Conservation (phyloP, 257 asterid genomes). For the Ballota nigra region DNA sequence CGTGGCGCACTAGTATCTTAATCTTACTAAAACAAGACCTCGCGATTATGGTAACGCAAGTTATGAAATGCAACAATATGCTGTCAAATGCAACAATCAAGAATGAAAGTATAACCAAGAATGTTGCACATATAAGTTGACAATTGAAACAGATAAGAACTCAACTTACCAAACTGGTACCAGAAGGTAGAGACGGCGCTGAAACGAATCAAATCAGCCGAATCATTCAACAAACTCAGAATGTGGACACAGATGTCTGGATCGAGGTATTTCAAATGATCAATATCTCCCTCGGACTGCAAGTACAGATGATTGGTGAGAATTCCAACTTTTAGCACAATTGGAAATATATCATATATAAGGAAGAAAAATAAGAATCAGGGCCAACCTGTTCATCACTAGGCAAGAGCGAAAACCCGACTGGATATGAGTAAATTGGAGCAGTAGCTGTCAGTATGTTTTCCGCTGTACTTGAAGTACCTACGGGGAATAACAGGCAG, state of each 20-base stretch:
- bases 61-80: background rate
- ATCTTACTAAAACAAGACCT: too few species aligned
- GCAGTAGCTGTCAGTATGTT: too few species aligned
- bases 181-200: conserved; percentile 55
- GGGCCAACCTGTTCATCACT: too few species aligned
- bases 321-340: background rate
- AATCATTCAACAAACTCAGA: conserved; percentile 58
- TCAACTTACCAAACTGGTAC: conserved; percentile 66
- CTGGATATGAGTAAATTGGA: too few species aligned
- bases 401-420: too few species aligned
- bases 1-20: background rate
- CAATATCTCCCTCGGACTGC: background rate
- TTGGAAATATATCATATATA: too few species aligned
- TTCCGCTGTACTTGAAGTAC: conserved; percentile 36
- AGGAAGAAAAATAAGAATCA: too few species aligned
- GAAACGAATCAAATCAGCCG: conserved; percentile 63
- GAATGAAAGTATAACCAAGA: too few species aligned
- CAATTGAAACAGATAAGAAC: background rate
- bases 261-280: conserved; percentile 24
- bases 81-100: background rate
- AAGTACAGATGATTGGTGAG: background rate
- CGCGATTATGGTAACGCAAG: background rate
- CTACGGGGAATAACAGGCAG: conserved; percentile 36
- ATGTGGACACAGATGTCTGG: conserved; percentile 42
- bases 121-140: background rate